Evolutionary conservation across 2,329 filamentous ascomycete species (phyloP), one percentile per base, ranked within the genome.

Genomic region (Neofusicoccum cordaticola): DNA sequence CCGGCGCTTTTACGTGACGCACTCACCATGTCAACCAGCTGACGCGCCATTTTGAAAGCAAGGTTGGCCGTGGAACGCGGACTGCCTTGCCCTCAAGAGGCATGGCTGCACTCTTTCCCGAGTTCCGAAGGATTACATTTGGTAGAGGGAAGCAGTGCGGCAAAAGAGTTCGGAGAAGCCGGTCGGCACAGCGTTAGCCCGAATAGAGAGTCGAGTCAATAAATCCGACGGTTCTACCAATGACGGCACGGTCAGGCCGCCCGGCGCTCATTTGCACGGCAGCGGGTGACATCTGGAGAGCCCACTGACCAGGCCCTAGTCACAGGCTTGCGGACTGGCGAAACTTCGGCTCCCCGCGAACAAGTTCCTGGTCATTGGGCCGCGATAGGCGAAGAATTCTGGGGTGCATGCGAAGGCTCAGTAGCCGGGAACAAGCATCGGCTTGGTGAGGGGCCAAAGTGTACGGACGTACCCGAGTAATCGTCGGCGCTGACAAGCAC

Each of bases 281-380:
- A 19, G 42, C 44, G 53, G 56, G 41, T 60, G 56, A 60, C 56
- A 60, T 60, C 56, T 60, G 12, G 56, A 60, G 56, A 60, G 56
- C 42, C n/a, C 56, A 60, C 56, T 35, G 56, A 35, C 41, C 41
- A 19, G 19, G 12, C n/a, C 11, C n/a, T 31, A 37, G 19, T 34
- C 9, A 58, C 27, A 31, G 27, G 27, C 27, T 31, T 31, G 27
- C 27, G 19, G 31, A 11, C 19, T 45, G 56, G 56, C 56, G 56
- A 60, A 35, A 60, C 56, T 47, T 47, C 56, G 56, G 56, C 27
- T 47, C 50, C 56, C 56, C 56, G 56, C 56, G 56, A 35, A 47
- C 27, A 19, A 19, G 22, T 47, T 47, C 56, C 41, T 22, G 42
- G 56, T 45, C 22, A 31, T 60, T 60, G 56, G 56, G 56, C 42